Evolutionary conservation across 352 stramenopile species (phyloP).

Genomic region (Globisporangium takayamanum): DNA sequence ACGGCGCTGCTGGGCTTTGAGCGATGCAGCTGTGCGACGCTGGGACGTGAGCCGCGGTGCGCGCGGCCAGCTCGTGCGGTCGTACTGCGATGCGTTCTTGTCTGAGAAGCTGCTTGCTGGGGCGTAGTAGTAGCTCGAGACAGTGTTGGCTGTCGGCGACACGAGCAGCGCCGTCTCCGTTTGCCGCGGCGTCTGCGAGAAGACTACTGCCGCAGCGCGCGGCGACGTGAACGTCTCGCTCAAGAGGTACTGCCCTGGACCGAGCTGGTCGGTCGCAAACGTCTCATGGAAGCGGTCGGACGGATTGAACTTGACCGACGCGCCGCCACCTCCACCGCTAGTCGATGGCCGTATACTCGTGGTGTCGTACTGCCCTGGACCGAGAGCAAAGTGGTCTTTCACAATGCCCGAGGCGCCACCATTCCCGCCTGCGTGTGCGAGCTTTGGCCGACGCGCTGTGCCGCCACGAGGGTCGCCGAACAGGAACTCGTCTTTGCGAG

Average conservation of each 20-base stretch:
- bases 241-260: conserved; percentile 46
- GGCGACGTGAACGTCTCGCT: conserved; percentile 25
- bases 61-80: conserved; percentile 36
- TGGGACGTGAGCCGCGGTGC: conserved; percentile 27
- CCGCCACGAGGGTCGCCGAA: conserved; percentile 14
- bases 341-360: conserved; percentile 17
- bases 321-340: conserved; percentile 3
- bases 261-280: conserved; percentile 27
- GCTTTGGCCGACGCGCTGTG: conserved; percentile 11
- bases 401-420: conserved; percentile 11
- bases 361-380: conserved; percentile 53
- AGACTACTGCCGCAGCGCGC: conserved; percentile 30
- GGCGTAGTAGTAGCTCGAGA: conserved; percentile 60
- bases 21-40: conserved; percentile 12
- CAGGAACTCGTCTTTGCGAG: conserved; percentile 28
- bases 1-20: conserved; percentile 4
- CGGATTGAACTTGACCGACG: conserved; percentile 48
- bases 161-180: conserved; percentile 24
- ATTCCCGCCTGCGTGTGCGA: conserved; percentile 5
- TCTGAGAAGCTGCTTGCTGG: conserved; percentile 31
- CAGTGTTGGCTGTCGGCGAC: conserved; percentile 32
- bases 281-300: conserved; percentile 53
- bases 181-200: conserved; percentile 41
- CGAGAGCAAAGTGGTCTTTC: conserved; percentile 45
- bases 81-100: conserved; percentile 15